These are phyloP conservation scores for Solanum chiquidenum DNA, from an alignment of 257 asterid species.

Conservation along the genomic window DNA sequence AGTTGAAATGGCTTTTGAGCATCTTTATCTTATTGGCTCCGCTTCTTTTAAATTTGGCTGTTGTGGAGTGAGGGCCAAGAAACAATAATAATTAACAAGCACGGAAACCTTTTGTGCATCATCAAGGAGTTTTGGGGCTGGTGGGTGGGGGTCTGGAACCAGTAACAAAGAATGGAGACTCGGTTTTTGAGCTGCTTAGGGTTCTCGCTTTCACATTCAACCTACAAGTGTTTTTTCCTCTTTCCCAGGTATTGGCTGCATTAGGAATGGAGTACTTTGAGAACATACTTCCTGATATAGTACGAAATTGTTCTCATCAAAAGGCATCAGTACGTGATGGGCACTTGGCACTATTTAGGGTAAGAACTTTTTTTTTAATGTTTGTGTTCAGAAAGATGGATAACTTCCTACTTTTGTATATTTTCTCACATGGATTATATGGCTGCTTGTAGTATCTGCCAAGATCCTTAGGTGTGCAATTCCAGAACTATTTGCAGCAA, in stretches of 20 bases:
- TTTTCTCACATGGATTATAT: background rate
- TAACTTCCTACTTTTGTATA: background rate
- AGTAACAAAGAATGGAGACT: background rate
- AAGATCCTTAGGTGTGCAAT: constrained; percentile 86
- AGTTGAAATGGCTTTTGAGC: background rate
- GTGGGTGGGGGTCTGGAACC: background rate
- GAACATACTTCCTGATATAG: constrained; percentile 76
- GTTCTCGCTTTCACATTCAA: background rate
- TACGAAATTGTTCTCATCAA: constrained; percentile 80
- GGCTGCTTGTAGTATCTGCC: constrained; percentile 67
- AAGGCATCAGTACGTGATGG: constrained; percentile 97
- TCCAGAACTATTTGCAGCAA: constrained; percentile 95
- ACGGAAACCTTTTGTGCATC: background rate
- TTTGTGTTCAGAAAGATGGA: background rate
- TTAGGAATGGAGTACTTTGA: constrained; percentile 84
- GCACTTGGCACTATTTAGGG: constrained; percentile 82
- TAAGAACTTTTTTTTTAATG: constrained; percentile 7
- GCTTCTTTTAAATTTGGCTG: background rate
- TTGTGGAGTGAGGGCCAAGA: background rate
- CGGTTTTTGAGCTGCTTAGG: background rate
- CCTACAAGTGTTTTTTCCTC: constrained; percentile 1
- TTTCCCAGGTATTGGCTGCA: constrained; percentile 82
- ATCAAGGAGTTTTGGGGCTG: background rate
- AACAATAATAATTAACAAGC: background rate
- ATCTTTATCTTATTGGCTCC: background rate